Evolutionary conservation across 2,329 filamentous ascomycete species (phyloP).

Genomic region (Graphilbum sp.): DNA sequence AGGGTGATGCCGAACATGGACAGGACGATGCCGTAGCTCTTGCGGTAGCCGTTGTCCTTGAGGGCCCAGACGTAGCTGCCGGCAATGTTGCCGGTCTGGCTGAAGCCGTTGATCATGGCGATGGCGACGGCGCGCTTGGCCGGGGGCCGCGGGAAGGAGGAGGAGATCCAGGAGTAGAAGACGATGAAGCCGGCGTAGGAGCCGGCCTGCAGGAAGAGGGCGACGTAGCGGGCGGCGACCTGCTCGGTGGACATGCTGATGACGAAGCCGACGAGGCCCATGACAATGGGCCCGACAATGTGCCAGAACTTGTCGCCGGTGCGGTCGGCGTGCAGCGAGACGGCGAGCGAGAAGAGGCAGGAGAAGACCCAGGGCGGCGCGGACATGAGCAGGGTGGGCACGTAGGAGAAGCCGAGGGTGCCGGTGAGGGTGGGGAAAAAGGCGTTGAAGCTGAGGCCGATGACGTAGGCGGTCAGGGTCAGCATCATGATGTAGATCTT

Average conservation of each 20-base stretch:
- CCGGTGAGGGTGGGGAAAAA: constrained; percentile 53
- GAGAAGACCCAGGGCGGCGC: constrained; percentile 49
- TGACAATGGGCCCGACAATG: constrained; percentile 41
- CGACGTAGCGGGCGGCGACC: constrained; percentile 46
- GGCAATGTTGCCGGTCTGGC: constrained; percentile 55
- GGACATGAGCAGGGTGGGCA: constrained; percentile 45
- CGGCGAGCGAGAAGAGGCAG: constrained; percentile 43
- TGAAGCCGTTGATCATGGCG: constrained; percentile 60
- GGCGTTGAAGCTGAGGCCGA: constrained; percentile 41
- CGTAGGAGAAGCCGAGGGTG: constrained; percentile 45
- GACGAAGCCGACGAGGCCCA: constrained; percentile 50
- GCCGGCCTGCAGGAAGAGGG: constrained; percentile 43
- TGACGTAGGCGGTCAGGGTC: constrained; percentile 39
- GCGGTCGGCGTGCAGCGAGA: constrained; percentile 55
- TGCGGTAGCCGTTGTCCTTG: constrained; percentile 55
- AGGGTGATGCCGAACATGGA: constrained; percentile 46
- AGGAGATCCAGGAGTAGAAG: constrained; percentile 57
- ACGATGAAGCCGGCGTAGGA: constrained; percentile 50
- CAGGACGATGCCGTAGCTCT: too few relatives aligned
- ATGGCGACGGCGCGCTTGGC: constrained; percentile 55
- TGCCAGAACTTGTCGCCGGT: constrained; percentile 58
- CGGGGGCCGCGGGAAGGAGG: constrained; percentile 57
- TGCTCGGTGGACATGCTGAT: constrained; percentile 46
- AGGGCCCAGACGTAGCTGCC: constrained; percentile 43
- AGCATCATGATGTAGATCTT: constrained; percentile 45